Base-by-base conservation (phyloP, 176 grass and related monocot genomes). In the Coix lacrymajobi region DNA sequence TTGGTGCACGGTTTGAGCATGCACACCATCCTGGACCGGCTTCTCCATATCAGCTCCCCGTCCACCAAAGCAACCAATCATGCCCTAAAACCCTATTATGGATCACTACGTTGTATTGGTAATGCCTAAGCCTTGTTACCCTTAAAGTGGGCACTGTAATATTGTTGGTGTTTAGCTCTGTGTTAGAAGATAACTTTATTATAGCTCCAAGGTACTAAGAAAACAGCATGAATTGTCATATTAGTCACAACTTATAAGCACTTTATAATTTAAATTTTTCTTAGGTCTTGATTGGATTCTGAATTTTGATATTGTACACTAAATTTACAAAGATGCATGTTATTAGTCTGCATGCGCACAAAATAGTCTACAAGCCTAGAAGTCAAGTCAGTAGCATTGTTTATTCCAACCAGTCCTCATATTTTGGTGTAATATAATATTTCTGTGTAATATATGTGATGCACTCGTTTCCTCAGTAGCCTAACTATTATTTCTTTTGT, bases 201-300 rank as follows among this genome's bases (percentile, higher is more conserved):
- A 15, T 51, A 32, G 69, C 38, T 69, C 46, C 8, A 11, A 67
- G 28, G 37, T 79, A 39, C 64, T 72, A 30, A 37, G 39, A 11
- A 65, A 66, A 73, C 37, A 34, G 44, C 26, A 46, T 14, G 66
- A 26, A 37, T 4, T 20, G 33, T 36, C 26, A 52, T 62, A 51
- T 41, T 65, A 60, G 31, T 22, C 57, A 78, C 33, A 83, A 83
- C 9, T 65, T 61, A 75, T 36, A 79, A 84, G 1, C 15, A 44
- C 71, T n/a, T 81, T 30, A 19, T 19, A 41, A 41, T 41, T 33
- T 64, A 13, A 14, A 43, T 39, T 62, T 65, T 73, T 17, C 67
- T 74, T 38, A 26, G 11, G 31, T 25, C 34, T 24, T 29, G 40
- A 62, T 34, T 73, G 16, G 24, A 66, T 75, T 66, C 25, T 74